Conservation (phyloP, 179 eudicot species). For the Monotropa hypopitys region DNA sequence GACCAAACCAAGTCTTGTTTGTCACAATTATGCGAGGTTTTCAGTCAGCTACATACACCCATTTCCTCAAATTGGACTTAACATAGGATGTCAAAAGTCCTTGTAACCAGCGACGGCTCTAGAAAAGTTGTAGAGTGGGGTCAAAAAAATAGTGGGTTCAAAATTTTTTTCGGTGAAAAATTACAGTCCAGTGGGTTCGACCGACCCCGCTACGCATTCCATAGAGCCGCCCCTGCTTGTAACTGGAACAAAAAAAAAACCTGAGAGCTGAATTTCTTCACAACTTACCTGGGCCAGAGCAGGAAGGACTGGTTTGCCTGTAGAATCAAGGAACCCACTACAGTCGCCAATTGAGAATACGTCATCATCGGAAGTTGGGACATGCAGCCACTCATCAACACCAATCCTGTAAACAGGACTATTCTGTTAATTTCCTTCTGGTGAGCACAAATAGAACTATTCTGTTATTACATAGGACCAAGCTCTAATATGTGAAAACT, state of each 20-base stretch:
- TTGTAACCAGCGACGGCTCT: no score
- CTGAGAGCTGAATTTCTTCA: neutral
- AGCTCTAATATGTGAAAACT: neutral
- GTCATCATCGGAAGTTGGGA: constrained; percentile 69
- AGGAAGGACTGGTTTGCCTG: constrained; percentile 80
- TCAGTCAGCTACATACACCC: neutral
- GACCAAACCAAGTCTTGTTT: neutral
- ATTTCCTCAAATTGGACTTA: neutral
- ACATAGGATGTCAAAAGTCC: neutral
- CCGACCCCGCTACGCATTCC: no score
- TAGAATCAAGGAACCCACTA: constrained; percentile 84
- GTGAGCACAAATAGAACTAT: neutral
- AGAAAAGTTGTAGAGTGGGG: no score
- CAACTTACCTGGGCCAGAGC: constrained; percentile 83
- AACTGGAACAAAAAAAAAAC: neutral
- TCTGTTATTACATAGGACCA: neutral
- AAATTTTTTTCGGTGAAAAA: no score
- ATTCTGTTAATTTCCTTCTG: neutral
- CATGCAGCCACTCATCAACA: constrained; percentile 82
- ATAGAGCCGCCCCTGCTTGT: no score
- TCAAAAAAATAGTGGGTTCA: no score
- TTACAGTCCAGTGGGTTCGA: no score
- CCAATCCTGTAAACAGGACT: constrained; percentile 50
- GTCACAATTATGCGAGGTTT: neutral
- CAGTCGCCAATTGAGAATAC: constrained; percentile 90